These are phyloP conservation scores for Lanzia echinophila DNA, from an alignment of 2,329 filamentous ascomycete species.

Conservation along the genomic window DNA sequence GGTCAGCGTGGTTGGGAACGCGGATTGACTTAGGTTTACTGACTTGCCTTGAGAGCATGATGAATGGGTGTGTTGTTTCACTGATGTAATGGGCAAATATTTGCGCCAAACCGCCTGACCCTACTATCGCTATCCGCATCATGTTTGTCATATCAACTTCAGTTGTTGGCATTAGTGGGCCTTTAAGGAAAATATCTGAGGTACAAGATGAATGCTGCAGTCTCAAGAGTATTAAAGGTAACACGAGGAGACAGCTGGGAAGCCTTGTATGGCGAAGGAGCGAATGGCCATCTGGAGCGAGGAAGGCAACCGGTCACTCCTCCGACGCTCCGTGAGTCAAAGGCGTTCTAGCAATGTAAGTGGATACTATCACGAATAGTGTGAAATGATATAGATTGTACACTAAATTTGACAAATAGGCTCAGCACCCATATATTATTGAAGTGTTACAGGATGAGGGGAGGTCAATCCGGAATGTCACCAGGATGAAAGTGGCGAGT, in stretches of 20 bases:
- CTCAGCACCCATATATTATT: not conserved
- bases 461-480: not conserved
- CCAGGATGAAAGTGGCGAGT: not conserved
- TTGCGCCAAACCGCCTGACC: conserved; percentile 52
- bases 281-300: not conserved
- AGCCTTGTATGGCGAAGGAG: not conserved
- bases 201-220: not conserved
- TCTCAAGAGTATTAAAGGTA: not conserved
- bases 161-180: not conserved
- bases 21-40: conserved; percentile 22
- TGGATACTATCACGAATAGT: conserved; percentile 13
- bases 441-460: not conserved
- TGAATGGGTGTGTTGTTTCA: conserved; percentile 58
- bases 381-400: not conserved
- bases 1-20: not conserved
- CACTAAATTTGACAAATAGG: not conserved
- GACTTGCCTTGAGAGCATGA: conserved; percentile 63
- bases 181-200: not conserved
- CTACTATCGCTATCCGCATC: conserved; percentile 57
- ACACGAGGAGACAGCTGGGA: not conserved
- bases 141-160: conserved; percentile 14
- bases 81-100: conserved; percentile 53
- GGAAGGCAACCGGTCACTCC: conserved; percentile 15
- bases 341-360: conserved; percentile 12
- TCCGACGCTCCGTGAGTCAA: conserved; percentile 22